Evolutionary conservation across 192 early-diverging fungal genomes (phyloP), one percentile per base, ranked within the genome.

Genomic region (Chytriomyces sp.): DNA sequence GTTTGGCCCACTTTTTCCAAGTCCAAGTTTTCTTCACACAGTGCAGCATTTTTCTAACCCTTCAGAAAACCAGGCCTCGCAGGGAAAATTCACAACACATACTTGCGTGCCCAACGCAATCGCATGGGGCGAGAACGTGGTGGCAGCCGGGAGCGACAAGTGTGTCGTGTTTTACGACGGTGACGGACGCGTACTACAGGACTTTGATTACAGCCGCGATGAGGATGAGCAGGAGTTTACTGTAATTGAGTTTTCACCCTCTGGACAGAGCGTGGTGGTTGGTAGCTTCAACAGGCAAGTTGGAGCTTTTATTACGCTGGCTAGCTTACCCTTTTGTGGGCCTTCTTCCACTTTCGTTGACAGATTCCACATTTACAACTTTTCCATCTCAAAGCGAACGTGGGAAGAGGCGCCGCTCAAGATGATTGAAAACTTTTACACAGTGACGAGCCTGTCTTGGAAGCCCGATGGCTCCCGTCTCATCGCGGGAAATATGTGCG

Each of bases 401-500:
- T 89, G 88, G 88, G 81, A 84, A 64, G 86, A 89, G 73, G 86
- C 86, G 0, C 83, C 84, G 25, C 28, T 71, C 10, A 85, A 89
- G 57, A 59, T 74, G 3, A 83, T 89, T 32, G 87, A 87, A 33
- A 89, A 89, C 72, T 84, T 89, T 56, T 89, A 87, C 71, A 84
- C 80, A n/a, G 75, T 85, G 7, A 75, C 83, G 8, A 79, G 80
- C 7, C 40, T 89, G n/a, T 54, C 83, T 0, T 89, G 88, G 88
- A 89, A 89, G 59, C 84, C 88, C 2, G 88, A 89, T 59, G 88
- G 86, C 1, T 88, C 88, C 0, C 78, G 85, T 7, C 70, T 89
- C 2, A 83, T 86, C 57, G 85, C 78, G 10, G 86, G 78, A 22
- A 88, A 87, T 59, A 83, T 86, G 77, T 79, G 70, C 59, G 83